Evolutionary conservation across 148 eudicot genomes (phyloP).

Genomic region (Chenopodium suecicum): DNA sequence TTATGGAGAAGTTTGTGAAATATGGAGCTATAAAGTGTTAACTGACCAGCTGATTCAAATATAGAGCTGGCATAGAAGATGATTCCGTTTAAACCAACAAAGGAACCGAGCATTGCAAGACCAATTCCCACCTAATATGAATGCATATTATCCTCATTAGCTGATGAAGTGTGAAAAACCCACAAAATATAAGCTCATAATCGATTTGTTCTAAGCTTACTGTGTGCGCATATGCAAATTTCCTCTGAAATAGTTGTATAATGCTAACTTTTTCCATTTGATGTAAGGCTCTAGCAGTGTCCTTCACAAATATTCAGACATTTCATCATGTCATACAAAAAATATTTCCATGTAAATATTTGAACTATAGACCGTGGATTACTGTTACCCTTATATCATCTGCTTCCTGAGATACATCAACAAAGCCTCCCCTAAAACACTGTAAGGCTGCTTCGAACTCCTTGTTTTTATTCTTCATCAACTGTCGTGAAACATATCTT

Average conservation of each 20-base stretch:
- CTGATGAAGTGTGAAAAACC: neutral
- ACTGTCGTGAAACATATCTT: constrained; percentile 22
- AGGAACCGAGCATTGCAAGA: constrained; percentile 18
- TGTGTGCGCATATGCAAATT: constrained; percentile 32
- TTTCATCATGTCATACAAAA: neutral
- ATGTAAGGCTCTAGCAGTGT: constrained; percentile 30
- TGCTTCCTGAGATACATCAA: constrained; percentile 30
- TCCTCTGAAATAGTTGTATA: constrained; percentile 31
- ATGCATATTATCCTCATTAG: neutral
- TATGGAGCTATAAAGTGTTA: neutral
- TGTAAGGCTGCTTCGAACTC: constrained; percentile 36
- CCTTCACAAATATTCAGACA: constrained; percentile 12
- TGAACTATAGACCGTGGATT: neutral
- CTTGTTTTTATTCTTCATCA: constrained; percentile 24
- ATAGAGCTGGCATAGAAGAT: constrained; percentile 29
- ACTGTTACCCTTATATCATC: constrained; percentile 39
- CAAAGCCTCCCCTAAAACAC: constrained; percentile 34
- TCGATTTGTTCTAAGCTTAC: constrained; percentile 21
- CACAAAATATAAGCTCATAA: neutral
- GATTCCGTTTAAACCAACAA: constrained; percentile 33
- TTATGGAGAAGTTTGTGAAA: neutral
- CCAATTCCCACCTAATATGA: constrained; percentile 37
- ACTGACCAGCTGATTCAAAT: constrained; percentile 42
- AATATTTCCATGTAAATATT: neutral
- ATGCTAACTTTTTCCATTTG: constrained; percentile 26